Evolutionary conservation across 2,329 filamentous ascomycete genomes (phyloP).

Genomic region (Ophiobolus disseminans): DNA sequence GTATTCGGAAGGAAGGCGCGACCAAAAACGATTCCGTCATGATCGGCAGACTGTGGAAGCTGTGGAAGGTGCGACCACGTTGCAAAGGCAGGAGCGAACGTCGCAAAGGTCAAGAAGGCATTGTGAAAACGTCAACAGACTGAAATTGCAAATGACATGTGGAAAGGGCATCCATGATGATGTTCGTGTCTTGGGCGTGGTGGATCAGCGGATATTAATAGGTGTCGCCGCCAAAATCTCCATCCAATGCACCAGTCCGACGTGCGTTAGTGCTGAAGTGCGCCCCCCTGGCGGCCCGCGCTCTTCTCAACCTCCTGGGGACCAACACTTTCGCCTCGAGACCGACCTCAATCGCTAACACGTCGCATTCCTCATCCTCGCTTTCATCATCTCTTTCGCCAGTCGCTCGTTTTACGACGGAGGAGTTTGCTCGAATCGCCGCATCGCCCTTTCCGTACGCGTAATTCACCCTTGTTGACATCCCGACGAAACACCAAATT

Average conservation of each 20-base stretch:
- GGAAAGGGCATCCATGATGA: neutral
- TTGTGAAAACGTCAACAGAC: neutral
- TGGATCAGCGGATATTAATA: neutral
- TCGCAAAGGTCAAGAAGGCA: too few relatives aligned
- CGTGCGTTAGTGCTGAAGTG: neutral
- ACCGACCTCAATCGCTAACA: slow-evolving; percentile 13
- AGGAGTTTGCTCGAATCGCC: slow-evolving; percentile 18
- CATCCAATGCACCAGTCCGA: neutral
- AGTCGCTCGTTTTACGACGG: slow-evolving; percentile 46
- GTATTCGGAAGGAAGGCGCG: neutral
- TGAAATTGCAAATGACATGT: neutral
- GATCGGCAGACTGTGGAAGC: too few relatives aligned
- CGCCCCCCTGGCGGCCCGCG: neutral
- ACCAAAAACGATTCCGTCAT: neutral
- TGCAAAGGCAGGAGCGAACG: too few relatives aligned
- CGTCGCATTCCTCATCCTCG: slow-evolving; percentile 8
- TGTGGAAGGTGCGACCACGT: too few relatives aligned
- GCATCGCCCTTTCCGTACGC: slow-evolving; percentile 24
- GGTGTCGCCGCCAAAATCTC: neutral
- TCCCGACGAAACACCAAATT: slow-evolving; percentile 24
- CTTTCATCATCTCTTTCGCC: slow-evolving; percentile 32
- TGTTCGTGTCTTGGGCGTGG: neutral
- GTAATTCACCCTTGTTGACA: slow-evolving; percentile 36
- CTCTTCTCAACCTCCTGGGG: neutral
- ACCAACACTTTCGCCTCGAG: slow-evolving; percentile 21